Evolutionary conservation across 2,329 filamentous ascomycete species (phyloP).

Genomic region (Xylariaceae sp.): DNA sequence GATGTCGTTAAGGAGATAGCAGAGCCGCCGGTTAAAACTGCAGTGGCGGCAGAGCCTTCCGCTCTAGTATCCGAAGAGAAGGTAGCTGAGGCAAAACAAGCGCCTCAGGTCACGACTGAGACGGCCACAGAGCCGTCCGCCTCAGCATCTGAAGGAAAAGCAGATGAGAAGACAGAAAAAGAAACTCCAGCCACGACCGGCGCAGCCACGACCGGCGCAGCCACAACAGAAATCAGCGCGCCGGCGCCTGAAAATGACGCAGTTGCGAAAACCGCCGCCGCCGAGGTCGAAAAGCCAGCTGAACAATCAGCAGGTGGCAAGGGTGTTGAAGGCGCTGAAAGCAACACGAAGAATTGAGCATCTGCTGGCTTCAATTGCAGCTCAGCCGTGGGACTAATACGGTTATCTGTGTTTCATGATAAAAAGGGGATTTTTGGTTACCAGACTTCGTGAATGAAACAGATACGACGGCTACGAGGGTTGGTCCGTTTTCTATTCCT

Average conservation of each 20-base stretch:
- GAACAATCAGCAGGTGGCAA: constrained; percentile 5
- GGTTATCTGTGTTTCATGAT: too few relatives aligned
- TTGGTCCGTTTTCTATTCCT: too few relatives aligned
- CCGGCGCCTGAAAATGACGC: neutral
- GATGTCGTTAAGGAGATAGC: constrained; percentile 1
- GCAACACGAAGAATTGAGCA: neutral
- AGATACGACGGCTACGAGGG: too few relatives aligned
- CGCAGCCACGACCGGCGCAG: too few relatives aligned
- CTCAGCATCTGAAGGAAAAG: constrained; percentile 6
- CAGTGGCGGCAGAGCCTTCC: constrained; percentile 9
- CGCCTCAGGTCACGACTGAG: constrained; percentile 14
- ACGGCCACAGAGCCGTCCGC: constrained; percentile 8
- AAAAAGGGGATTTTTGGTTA: too few relatives aligned
- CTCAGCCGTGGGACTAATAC: too few relatives aligned
- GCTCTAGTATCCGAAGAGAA: constrained; percentile 8
- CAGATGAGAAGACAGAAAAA: neutral
- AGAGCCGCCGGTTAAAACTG: constrained; percentile 12
- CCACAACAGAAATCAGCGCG: neutral
- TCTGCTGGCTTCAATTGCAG: neutral
- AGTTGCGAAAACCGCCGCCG: neutral
- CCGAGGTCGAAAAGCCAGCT: neutral
- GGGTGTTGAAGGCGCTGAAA: neutral
- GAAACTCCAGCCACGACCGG: too few relatives aligned
- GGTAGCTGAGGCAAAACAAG: constrained; percentile 1
- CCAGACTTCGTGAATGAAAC: too few relatives aligned